Conservation (phyloP, 106 monocot species). For the Dendrobium chrysotoxum region DNA sequence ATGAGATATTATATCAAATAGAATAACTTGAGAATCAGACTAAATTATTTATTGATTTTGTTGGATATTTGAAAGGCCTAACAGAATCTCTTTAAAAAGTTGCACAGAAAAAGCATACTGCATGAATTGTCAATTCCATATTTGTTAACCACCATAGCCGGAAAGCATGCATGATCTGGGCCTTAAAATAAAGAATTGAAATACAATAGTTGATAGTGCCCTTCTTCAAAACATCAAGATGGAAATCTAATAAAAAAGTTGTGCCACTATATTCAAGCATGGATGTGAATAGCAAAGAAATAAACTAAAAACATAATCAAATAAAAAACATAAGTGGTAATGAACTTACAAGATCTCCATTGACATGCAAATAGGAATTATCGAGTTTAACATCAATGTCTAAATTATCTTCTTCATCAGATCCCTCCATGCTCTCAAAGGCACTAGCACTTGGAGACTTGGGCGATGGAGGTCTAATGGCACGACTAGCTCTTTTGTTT, state of each 20-base stretch:
- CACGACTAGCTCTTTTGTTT: conserved; percentile 44
- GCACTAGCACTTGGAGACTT: conserved; percentile 81
- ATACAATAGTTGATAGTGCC: background rate
- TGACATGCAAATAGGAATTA: conserved; percentile 41
- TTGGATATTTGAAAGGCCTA: background rate
- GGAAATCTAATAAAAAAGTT: background rate
- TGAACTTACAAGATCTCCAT: conserved; percentile 64
- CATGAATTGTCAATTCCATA: background rate
- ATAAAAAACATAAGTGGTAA: background rate
- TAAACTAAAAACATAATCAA: background rate
- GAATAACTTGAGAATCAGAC: background rate
- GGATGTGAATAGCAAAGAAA: background rate
- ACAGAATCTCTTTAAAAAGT: background rate
- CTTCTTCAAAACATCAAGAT: background rate
- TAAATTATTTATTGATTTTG: background rate
- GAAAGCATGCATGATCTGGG: background rate
- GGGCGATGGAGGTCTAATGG: conserved; percentile 57
- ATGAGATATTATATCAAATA: background rate
- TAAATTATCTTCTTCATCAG: conserved; percentile 62
- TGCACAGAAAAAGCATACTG: background rate
- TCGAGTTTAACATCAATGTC: conserved; percentile 41
- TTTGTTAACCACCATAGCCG: background rate
- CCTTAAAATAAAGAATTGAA: background rate
- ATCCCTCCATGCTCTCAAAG: conserved; percentile 76
- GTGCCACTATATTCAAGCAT: background rate